Evolutionary conservation across 2,329 filamentous ascomycete genomes (phyloP), one percentile per base, ranked within the genome.

Genomic region (Xylariaceae sp.): DNA sequence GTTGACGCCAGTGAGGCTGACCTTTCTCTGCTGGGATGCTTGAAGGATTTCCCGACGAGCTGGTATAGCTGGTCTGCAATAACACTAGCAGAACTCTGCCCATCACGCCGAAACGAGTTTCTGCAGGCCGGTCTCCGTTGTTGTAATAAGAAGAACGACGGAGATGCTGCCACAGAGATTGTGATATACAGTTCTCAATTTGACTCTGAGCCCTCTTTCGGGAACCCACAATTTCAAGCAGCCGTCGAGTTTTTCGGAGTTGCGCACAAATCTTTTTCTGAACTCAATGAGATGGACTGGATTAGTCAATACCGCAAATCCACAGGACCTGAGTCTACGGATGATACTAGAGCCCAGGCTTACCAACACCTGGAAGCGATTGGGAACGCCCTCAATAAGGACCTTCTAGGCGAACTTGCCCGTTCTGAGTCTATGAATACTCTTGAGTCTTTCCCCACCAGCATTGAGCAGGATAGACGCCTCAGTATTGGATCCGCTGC

Each of bases 51-150:
- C 41, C 53, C 57, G 13, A 63, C 67, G 12, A 22, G 19, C 1
- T 55, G 49, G 41, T 64, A 65, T 36, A 61, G 60, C 22, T 66
- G 66, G 64, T 64, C 64, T 7, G 65, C 65, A 31, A 59, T 60
- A 19, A 53, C 63, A 19, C 47, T 69, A 4, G 55, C 65, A 7
- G 39, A 46, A 22, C 34, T 64, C 19, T 60, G 59, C 28, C 65
- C 66, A 39, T 45, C 33, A 12, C 58, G 63, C 10, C 59, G 63
- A 7, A 53, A 62, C 40, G 41, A 52, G 2, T 66, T 63, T 47
- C 55, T 65, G 11, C 57, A 64, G 14, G 62, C 66, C 1, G 65
- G 59, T 5, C 50, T 64, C 18, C 54, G 61, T 14, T 68, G 63
- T 22, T 61, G 63, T 31, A 47, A 50, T 6, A 40, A 62, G n/a